Evolutionary conservation across 2,329 filamentous ascomycete genomes (phyloP).

Genomic region (Pestalotiopsis sp.): DNA sequence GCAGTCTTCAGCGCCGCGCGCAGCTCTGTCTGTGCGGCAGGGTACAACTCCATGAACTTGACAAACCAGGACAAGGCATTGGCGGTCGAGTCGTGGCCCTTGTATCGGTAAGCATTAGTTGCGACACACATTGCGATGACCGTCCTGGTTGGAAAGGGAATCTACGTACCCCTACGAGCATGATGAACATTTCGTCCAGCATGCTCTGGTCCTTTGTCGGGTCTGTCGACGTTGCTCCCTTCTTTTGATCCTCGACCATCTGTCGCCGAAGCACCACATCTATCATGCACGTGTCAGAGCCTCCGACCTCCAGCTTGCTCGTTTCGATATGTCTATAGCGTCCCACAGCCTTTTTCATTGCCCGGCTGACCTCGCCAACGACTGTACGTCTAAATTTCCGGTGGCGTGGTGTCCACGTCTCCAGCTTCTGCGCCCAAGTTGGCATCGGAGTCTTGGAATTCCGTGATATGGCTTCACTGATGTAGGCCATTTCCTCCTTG

Average conservation of each 20-base stretch:
- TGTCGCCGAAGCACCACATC: too few relatives aligned
- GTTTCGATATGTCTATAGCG: too few relatives aligned
- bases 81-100: constrained; percentile 19
- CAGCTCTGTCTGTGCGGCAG: constrained; percentile 12
- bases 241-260: too few relatives aligned
- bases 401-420: too few relatives aligned
- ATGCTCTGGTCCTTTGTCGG: constrained; percentile 3
- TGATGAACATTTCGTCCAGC: constrained; percentile 2
- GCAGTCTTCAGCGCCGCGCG: constrained; percentile 12
- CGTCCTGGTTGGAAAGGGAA: neutral
- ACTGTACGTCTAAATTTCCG: too few relatives aligned
- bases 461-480: constrained; percentile 21
- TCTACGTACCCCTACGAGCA: constrained; percentile 3
- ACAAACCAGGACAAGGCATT: constrained; percentile 20
- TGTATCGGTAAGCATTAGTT: neutral
- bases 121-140: too few relatives aligned
- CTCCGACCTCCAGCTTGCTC: too few relatives aligned
- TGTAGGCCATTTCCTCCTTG: constrained; percentile 23
- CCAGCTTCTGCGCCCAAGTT: neutral
- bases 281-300: too few relatives aligned
- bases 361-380: too few relatives aligned
- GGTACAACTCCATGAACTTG: constrained; percentile 18
- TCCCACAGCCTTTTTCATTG: too few relatives aligned
- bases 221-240: neutral
- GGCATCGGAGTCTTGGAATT: constrained; percentile 19